Evolutionary conservation across 179 eudicot genomes (phyloP), one percentile per base, ranked within the genome.

Genomic region (Pouteria campechiana): DNA sequence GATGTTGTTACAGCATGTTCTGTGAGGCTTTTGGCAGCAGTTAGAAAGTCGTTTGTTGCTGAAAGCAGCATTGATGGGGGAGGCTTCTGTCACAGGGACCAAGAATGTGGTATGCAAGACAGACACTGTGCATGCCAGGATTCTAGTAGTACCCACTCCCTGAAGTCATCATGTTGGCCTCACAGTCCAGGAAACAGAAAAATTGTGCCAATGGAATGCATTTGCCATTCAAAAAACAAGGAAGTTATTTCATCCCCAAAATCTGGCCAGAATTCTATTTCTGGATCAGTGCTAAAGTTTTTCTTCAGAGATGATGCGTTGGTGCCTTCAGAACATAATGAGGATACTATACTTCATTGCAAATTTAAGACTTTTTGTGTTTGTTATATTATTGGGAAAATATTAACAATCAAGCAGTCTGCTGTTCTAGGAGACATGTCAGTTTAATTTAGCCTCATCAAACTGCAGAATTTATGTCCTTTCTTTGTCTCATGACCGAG

Each of bases 291-390:
- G 37, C 41, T 48, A 40, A 49, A 60, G 40, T 78, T 78, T 50
- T 38, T 68, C 5, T 85, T 54, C 64, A 78, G 68, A 68, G 69
- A 81, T 42, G 89, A 89, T n/a, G 74, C 85, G 25, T 57, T 85
- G 66, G 54, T 74, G 31, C 30, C 54, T 22, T 48, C 56, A 31
- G 75, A 72, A 32, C 42, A 57, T 16, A 67, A 35, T 30, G 25
- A 55, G 38, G 76, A 73, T 32, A 58, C 46, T 42, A 51, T 68
- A 67, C 63, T 60, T 48, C 95, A 85, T 58, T 89, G 97, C 78
- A 81, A 81, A 78, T 89, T 73, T 18, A 70, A 68, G 44, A 72
- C 55, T 24, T 51, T 89, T 63, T 85, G 93, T 69, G 89, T 89
- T 65, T 71, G 79, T 65, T 72, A 81, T 42, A 73, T 89, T 79